Conservation (phyloP, 768 basidiomycete species). For the Russula ochroleuca region DNA sequence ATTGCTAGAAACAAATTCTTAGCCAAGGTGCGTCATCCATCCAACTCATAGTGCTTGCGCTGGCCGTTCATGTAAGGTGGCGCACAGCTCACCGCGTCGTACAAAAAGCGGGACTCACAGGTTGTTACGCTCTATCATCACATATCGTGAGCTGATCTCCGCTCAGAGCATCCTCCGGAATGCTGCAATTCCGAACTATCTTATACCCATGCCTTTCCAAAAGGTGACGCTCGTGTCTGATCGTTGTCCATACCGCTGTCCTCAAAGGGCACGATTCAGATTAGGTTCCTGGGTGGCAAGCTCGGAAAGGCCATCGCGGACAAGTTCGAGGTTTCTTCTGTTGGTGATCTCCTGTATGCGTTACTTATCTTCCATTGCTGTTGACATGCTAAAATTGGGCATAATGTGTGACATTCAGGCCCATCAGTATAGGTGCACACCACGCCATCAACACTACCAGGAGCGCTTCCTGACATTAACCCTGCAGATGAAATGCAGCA, state of each 20-base stretch:
- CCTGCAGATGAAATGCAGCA: conserved; percentile 40
- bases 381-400: neutral
- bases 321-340: conserved; percentile 85
- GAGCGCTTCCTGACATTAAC: neutral
- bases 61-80: neutral
- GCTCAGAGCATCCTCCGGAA: conserved; percentile 78
- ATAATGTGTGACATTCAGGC: conserved; percentile 35
- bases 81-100: conserved; percentile 76
- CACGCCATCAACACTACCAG: conserved; percentile 8
- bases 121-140: conserved; percentile 37
- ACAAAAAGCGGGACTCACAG: conserved; percentile 86
- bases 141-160: conserved; percentile 1
- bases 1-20: conserved; percentile 92
- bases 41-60: conserved; percentile 6
- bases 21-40: conserved; percentile 61
- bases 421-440: conserved; percentile 51
- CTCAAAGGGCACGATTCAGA: conserved; percentile 43
- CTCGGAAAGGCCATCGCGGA: conserved; percentile 82
- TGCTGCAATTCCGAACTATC: conserved; percentile 76
- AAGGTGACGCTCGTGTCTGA: conserved; percentile 30
- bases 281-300: conserved; percentile 93
- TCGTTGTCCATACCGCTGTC: neutral
- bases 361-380: neutral
- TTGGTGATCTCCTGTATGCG: conserved; percentile 83
- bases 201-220: conserved; percentile 74